Percentiles rank a stretch among this genome's conserved stretches.
Evolutionary conservation across 768 basidiomycete species (phyloP).

Genomic region (Gelatoporia subvermispora): DNA sequence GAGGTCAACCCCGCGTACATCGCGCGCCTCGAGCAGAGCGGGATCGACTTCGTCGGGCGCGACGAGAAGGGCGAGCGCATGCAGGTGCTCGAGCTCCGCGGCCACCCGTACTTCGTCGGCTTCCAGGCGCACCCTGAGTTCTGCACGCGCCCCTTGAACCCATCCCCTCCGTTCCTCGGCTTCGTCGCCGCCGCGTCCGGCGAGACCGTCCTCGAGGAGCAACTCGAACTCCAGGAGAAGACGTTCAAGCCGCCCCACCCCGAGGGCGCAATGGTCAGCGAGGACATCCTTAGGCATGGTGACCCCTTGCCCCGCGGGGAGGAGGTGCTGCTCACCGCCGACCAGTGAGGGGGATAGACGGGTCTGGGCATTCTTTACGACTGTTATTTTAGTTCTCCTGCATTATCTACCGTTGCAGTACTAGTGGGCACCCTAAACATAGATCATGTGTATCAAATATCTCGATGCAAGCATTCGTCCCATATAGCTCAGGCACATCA

Average conservation of each 20-base stretch:
- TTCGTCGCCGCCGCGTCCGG: conserved; percentile 81
- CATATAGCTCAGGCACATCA: no score
- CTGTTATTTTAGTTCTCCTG: no score
- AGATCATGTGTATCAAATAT: no score
- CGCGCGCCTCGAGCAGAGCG: conserved; percentile 60
- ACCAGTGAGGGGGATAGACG: conserved; percentile 7
- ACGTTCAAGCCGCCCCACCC: conserved; percentile 75
- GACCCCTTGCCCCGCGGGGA: conserved; percentile 15
- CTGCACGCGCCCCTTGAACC: conserved; percentile 96
- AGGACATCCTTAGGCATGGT: conserved; percentile 41
- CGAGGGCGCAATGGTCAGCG: conserved; percentile 66
- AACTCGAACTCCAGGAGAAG: conserved; percentile 59
- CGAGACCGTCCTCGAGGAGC: conserved; percentile 54
- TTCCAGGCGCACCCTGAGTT: conserved; percentile 98
- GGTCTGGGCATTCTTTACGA: no score
- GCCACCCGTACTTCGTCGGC: conserved; percentile 91
- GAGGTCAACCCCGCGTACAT: conserved; percentile 94
- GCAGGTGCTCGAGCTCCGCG: conserved; percentile 87
- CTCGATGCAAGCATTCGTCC: no score
- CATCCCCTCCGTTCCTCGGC: conserved; percentile 95
- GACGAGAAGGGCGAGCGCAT: conserved; percentile 96
- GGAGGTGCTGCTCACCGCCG: conserved; percentile 17
- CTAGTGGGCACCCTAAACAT: neutral
- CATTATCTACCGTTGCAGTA: no score
- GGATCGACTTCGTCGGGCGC: conserved; percentile 78